Evolutionary conservation across 2,329 filamentous ascomycete genomes (phyloP).

Genomic region (Xenosphaeropsis pyriputrescens): DNA sequence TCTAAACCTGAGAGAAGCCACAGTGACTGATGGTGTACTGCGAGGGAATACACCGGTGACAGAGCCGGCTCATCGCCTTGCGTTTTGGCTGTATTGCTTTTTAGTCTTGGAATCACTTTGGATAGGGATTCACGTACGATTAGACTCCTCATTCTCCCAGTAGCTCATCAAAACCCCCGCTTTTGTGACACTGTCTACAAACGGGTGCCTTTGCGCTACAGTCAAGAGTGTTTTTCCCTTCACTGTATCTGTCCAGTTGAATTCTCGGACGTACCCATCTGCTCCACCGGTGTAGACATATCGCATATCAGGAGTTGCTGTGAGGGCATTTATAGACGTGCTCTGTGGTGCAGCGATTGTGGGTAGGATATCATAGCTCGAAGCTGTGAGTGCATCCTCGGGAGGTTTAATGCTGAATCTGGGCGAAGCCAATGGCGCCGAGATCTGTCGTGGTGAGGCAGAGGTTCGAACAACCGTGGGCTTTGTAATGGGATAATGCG

Average conservation of each 20-base stretch:
- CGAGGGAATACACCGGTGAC: slow-evolving; percentile 91
- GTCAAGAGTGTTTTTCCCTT: slow-evolving; percentile 90
- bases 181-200: slow-evolving; percentile 94
- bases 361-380: slow-evolving; percentile 85
- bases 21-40: slow-evolving; percentile 75
- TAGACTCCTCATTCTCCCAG: slow-evolving; percentile 90
- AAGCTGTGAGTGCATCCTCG: slow-evolving; percentile 63
- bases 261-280: slow-evolving; percentile 93
- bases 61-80: slow-evolving; percentile 41
- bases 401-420: slow-evolving; percentile 47
- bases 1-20: slow-evolving; percentile 89
- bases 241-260: slow-evolving; percentile 87
- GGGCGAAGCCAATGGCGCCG: slow-evolving; percentile 24
- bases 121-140: slow-evolving; percentile 7
- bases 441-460: slow-evolving; percentile 14
- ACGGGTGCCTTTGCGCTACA: slow-evolving; percentile 89
- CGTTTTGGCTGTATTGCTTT: slow-evolving; percentile 5
- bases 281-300: slow-evolving; percentile 91
- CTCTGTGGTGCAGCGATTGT: slow-evolving; percentile 94
- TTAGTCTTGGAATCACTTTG: neutral
- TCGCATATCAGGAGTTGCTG: slow-evolving; percentile 83
- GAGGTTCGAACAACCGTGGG: slow-evolving; percentile 14
- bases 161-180: slow-evolving; percentile 90
- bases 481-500: slow-evolving; percentile 2
- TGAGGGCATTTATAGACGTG: slow-evolving; percentile 87